Percentiles rank a stretch among this genome's conserved stretches.
Evolutionary conservation across 306 rosid genomes (phyloP).

Genomic region (Dalbergia cultrata): DNA sequence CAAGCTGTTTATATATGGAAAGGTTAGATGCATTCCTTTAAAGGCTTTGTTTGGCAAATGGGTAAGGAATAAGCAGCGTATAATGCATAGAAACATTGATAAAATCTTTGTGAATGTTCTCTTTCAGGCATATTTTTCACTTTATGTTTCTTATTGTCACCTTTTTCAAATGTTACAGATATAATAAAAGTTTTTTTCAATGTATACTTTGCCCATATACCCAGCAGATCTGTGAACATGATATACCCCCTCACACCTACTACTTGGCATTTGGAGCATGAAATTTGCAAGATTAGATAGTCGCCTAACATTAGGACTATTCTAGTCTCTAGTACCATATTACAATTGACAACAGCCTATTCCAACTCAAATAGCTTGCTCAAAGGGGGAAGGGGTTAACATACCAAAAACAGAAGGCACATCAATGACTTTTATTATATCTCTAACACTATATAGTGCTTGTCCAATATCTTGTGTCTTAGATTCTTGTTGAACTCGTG

Average conservation of each 20-base stretch:
- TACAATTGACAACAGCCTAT: not conserved
- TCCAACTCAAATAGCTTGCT: not conserved
- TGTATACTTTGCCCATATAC: not conserved
- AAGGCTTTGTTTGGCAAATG: slow-evolving; percentile 23
- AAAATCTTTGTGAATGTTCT: not conserved
- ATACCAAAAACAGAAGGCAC: not conserved
- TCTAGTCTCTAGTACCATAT: not conserved
- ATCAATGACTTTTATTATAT: not conserved
- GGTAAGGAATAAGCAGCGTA: not conserved
- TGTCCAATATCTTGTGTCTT: not conserved
- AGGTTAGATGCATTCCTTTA: slow-evolving; percentile 60
- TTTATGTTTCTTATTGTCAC: slow-evolving; percentile 2
- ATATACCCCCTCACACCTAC: not conserved
- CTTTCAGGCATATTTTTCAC: not conserved
- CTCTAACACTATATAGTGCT: not conserved
- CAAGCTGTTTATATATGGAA: slow-evolving; percentile 85
- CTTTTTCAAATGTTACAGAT: not conserved
- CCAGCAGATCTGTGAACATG: not conserved
- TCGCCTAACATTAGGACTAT: not conserved
- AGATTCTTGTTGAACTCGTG: slow-evolving; percentile 18
- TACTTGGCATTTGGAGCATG: not conserved
- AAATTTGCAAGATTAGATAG: not conserved
- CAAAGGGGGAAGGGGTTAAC: not conserved
- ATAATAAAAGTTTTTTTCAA: not conserved
- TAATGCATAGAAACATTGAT: slow-evolving; percentile 22